Evolutionary conservation across 1,284 basidiomycete species (phyloP).

Genomic region (Rhodotorula mucilaginosa): DNA sequence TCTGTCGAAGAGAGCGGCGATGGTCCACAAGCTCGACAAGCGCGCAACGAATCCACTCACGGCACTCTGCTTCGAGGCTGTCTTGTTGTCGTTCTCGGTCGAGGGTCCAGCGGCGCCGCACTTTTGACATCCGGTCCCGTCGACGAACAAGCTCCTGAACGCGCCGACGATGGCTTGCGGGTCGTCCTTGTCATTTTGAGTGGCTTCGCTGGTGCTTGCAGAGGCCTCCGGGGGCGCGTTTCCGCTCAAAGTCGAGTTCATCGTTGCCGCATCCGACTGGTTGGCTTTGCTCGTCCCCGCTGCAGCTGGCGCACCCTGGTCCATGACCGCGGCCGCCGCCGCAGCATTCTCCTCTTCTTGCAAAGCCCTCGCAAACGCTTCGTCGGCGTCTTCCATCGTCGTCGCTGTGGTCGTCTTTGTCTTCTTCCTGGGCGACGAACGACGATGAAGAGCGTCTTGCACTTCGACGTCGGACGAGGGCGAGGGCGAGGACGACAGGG

Average conservation of each 20-base stretch:
- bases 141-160: not conserved
- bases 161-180: not conserved
- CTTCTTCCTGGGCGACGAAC: not conserved
- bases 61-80: not conserved
- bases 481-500: not conserved
- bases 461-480: not conserved
- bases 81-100: not conserved
- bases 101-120: not conserved
- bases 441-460: not conserved
- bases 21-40: too few relatives aligned
- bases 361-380: not conserved
- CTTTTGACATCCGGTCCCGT: not conserved
- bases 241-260: not conserved
- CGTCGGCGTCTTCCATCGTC: not conserved
- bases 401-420: too few relatives aligned
- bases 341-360: slow-evolving; percentile 7
- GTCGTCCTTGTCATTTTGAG: not conserved
- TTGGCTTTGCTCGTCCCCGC: not conserved
- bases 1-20: slow-evolving; percentile 12
- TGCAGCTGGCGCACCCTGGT: too few relatives aligned
- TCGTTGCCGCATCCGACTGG: too few relatives aligned
- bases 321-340: not conserved
- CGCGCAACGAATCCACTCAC: not conserved
- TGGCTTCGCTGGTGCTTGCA: too few relatives aligned
- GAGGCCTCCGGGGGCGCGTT: not conserved